These are phyloP conservation scores for Aquilaria sinensis DNA, from an alignment of 345 rosid species.

Conservation along the genomic window DNA sequence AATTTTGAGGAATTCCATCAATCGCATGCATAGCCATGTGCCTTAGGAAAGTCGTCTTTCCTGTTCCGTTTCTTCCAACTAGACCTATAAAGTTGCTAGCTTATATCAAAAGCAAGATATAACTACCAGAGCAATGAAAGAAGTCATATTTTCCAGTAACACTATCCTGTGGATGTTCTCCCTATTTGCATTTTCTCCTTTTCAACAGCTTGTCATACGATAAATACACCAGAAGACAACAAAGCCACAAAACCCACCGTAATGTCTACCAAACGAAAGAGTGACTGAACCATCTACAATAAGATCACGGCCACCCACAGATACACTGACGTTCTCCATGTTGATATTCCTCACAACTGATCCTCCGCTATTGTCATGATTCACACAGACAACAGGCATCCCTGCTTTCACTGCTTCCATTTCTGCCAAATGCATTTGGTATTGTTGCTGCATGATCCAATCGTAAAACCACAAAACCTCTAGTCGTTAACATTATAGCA, in stretches of 20 bases:
- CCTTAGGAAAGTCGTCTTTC: conserved; percentile 96
- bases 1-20: conserved; percentile 89
- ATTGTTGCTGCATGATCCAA: conserved; percentile 58
- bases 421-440: conserved; percentile 85
- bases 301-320: conserved; percentile 98
- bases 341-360: conserved; percentile 79
- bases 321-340: conserved; percentile 85
- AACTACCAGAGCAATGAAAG: background rate
- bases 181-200: conserved; percentile 1
- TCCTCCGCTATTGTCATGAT: conserved; percentile 69
- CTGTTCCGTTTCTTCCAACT: conserved; percentile 98
- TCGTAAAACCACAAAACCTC: background rate
- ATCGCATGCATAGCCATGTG: conserved; percentile 98
- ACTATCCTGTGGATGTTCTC: background rate
- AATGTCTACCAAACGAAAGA: conserved; percentile 93
- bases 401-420: conserved; percentile 96
- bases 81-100: conserved; percentile 49
- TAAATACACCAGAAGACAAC: conserved; percentile 4
- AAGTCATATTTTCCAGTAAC: background rate
- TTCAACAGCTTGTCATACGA: conserved; percentile 9
- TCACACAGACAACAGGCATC: conserved; percentile 84
- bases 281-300: conserved; percentile 86
- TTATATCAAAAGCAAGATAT: conserved; percentile 5
- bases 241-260: conserved; percentile 51
- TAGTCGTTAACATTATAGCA: background rate